phyloP scores from a whole-genome alignment of 345 rosid genomes.

The Acer saccharum region DNA sequence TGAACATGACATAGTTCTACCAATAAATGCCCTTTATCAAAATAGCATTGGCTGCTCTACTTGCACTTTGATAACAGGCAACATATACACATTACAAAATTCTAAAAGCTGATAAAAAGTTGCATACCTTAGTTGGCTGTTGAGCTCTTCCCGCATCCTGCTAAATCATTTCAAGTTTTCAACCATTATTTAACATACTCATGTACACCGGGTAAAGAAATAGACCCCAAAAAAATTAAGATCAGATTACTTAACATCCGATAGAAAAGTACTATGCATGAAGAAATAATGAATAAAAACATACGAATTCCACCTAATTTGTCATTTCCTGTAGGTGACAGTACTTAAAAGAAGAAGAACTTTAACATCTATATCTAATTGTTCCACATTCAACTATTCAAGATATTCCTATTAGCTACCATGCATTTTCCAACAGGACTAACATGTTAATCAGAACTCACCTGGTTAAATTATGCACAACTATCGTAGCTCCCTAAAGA shows the following conservation, averaged over 20 bases:
- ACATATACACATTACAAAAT: neutral
- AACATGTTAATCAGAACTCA: neutral
- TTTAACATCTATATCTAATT: neutral
- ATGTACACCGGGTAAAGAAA: neutral
- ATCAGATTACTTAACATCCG: neutral
- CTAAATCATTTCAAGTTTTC: conserved; percentile 11
- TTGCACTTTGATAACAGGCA: neutral
- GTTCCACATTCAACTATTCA: conserved; percentile 1
- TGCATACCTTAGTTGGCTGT: conserved; percentile 48
- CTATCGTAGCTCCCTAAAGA: neutral
- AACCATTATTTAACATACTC: neutral
- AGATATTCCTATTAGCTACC: neutral
- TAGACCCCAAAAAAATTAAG: neutral
- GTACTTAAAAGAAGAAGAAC: neutral
- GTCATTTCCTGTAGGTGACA: neutral
- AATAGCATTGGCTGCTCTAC: neutral
- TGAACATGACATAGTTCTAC: neutral
- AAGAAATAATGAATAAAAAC: neutral
- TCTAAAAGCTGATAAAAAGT: neutral
- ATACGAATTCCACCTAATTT: neutral
- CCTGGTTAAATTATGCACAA: neutral
- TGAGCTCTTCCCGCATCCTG: conserved; percentile 39
- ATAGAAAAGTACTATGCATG: neutral
- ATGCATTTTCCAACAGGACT: neutral
- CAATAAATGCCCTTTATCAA: neutral